A percentile compares a stretch with the other conserved stretches of the same genome.
phyloP scores from a whole-genome alignment of 192 early-diverging fungal species.

The Linnemannia zychae region DNA sequence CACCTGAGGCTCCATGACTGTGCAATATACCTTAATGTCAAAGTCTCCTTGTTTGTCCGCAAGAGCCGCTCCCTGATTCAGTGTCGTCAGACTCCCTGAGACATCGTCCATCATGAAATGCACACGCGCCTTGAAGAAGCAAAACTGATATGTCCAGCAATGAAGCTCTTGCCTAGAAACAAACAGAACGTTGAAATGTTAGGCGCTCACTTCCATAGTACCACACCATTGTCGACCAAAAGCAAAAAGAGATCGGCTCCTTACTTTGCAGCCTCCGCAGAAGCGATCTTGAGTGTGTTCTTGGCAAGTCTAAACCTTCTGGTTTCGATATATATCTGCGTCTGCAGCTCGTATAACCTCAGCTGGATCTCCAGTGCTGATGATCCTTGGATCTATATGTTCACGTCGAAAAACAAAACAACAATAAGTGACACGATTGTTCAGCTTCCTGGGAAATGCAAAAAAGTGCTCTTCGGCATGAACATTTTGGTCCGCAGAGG shows the following conservation, averaged over 20 bases:
- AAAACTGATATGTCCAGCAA: slow-evolving; percentile 49
- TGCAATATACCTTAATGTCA: slow-evolving; percentile 36
- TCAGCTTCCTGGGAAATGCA: not conserved
- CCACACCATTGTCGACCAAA: too few species aligned
- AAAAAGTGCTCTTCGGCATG: not conserved
- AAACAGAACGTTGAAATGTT: not conserved
- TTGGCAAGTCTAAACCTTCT: slow-evolving; percentile 37
- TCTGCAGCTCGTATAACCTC: slow-evolving; percentile 42
- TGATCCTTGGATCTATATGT: slow-evolving; percentile 37
- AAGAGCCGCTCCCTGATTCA: slow-evolving; percentile 36
- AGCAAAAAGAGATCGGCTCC: not conserved
- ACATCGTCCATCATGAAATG: slow-evolving; percentile 38
- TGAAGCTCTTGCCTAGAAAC: slow-evolving; percentile 33
- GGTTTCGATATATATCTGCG: slow-evolving; percentile 29
- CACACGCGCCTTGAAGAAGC: slow-evolving; percentile 28
- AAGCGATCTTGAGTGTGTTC: slow-evolving; percentile 35
- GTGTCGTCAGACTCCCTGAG: slow-evolving; percentile 27
- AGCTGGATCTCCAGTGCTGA: slow-evolving; percentile 37
- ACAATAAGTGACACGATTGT: not conserved
- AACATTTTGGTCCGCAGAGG: not conserved
- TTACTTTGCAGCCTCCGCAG: slow-evolving; percentile 33
- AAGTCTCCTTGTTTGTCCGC: slow-evolving; percentile 39
- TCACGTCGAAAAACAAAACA: not conserved
- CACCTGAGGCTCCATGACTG: not conserved
- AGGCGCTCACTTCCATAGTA: not conserved